Evolutionary conservation across 1,284 basidiomycete genomes (phyloP), one percentile per base, ranked within the genome.

Genomic region (Rhodotorula mucilaginosa): DNA sequence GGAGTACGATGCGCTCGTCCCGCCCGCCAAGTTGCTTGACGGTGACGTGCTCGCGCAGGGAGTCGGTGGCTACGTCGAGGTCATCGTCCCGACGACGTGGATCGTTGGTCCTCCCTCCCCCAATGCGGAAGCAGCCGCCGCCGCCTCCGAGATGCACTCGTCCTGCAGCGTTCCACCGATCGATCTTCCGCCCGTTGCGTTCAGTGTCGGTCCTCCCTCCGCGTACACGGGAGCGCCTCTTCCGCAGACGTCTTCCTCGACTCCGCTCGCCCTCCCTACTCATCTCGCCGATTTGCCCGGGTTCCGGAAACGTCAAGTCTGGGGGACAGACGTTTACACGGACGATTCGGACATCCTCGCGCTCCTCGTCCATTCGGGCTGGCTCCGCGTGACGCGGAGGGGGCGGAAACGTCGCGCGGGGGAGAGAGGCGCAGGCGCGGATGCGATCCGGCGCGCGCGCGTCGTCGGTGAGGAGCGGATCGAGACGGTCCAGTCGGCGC

Each of bases 271-370:
- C 31, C 52, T 74, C 26, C 73, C 72, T 12, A 29, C 61, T 3
- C 64, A 68, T 48, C 23, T 79, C n/a, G 75, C 67, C 73, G 77
- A 79, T 58, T 68, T 78, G 26, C 65, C 70, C n/a, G 52, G 58
- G 13, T 21, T 79, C 1, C 65, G 69, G 18, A 68, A 80, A 44
- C 79, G 84, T 49, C 80, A 82, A 56, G 77, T 85, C 47, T 86
- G 85, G 85, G 86, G 86, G 10, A 86, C 85, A 5, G 85, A 86
- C 66, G 84, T 86, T 52, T 87, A 86, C 76, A 86, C 85, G n/a
- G 86, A 87, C 77, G 86, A 87, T 76, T 86, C 85, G 39, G 85
- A 86, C 75, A 80, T 86, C 8, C 80, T 85, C 1, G 82, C 83
- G 21, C 81, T 86, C 62, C 82, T 84, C 47, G 78, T 86, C 7